Evolutionary conservation across 441 rosid species (phyloP).

Genomic region (Gossypium schwendimanii): DNA sequence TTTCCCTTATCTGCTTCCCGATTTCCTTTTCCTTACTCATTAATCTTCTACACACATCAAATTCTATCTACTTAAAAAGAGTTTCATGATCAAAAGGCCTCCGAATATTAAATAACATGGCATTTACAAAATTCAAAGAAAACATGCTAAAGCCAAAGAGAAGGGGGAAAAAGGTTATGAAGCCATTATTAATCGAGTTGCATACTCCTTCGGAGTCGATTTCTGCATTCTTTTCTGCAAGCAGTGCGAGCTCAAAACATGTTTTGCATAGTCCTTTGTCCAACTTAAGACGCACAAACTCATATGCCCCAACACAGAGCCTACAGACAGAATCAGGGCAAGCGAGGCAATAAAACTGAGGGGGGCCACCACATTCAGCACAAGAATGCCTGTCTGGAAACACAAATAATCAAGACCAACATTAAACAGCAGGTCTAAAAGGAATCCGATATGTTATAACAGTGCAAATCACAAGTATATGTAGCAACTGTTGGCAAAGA

Average conservation of each 20-base stretch:
- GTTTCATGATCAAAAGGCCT: neutral
- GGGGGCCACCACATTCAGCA: constrained; percentile 23
- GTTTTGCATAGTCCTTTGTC: constrained; percentile 31
- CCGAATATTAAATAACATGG: neutral
- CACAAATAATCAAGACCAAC: neutral
- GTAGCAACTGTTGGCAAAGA: neutral
- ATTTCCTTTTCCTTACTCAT: neutral
- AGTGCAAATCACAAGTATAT: neutral
- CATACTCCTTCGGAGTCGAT: constrained; percentile 30
- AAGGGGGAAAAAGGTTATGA: neutral
- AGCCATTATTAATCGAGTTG: neutral
- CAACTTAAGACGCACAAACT: constrained; percentile 20
- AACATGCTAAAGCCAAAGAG: neutral
- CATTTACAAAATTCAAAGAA: neutral
- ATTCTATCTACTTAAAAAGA: neutral
- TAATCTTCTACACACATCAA: neutral
- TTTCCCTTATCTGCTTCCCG: no score
- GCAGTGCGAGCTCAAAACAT: constrained; percentile 25
- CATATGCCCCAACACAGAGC: constrained; percentile 21
- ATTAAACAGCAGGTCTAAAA: neutral
- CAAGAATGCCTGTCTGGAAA: constrained; percentile 46
- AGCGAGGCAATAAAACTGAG: constrained; percentile 31
- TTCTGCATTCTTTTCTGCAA: constrained; percentile 23
- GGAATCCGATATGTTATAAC: neutral
- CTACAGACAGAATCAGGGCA: constrained; percentile 37